These are phyloP conservation scores for Boletus huronensis DNA, from an alignment of 768 basidiomycete species.

Conservation along the genomic window DNA sequence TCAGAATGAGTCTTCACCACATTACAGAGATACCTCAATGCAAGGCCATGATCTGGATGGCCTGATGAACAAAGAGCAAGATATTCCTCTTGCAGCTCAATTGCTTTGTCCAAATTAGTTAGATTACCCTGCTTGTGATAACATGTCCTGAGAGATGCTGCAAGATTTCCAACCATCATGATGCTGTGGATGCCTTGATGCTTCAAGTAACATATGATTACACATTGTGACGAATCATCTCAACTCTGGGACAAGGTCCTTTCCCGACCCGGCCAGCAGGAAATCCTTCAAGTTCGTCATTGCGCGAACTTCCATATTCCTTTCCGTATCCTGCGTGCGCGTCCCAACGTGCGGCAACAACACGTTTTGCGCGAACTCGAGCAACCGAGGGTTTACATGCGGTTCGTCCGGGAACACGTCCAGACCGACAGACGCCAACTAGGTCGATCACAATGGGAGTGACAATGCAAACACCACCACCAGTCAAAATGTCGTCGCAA, in stretches of 20 bases:
- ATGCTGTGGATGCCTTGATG: too few species aligned
- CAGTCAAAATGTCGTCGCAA: neutral
- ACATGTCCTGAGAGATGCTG: accelerated
- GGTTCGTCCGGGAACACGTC: constrained; percentile 90
- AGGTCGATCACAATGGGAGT: neutral
- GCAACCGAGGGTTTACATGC: constrained; percentile 67
- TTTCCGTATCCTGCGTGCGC: constrained; percentile 73
- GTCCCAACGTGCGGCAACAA: constrained; percentile 94
- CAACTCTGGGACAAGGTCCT: constrained; percentile 60
- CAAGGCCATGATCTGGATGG: too few species aligned
- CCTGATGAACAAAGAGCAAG: too few species aligned
- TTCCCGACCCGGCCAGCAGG: constrained; percentile 55
- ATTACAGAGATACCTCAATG: too few species aligned
- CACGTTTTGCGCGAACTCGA: constrained; percentile 76
- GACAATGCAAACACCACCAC: neutral
- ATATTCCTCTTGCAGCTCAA: too few species aligned
- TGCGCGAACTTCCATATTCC: constrained; percentile 80
- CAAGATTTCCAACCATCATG: too few species aligned
- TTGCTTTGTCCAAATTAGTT: too few species aligned
- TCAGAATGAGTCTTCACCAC: too few species aligned
- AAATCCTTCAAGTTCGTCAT: constrained; percentile 72
- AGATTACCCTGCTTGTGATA: too few species aligned
- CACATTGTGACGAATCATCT: neutral
- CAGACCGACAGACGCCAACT: constrained; percentile 51
- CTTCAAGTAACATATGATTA: too few species aligned